Evolutionary conservation across 2,329 filamentous ascomycete genomes (phyloP).

Genomic region (Fusarium vanettenii): DNA sequence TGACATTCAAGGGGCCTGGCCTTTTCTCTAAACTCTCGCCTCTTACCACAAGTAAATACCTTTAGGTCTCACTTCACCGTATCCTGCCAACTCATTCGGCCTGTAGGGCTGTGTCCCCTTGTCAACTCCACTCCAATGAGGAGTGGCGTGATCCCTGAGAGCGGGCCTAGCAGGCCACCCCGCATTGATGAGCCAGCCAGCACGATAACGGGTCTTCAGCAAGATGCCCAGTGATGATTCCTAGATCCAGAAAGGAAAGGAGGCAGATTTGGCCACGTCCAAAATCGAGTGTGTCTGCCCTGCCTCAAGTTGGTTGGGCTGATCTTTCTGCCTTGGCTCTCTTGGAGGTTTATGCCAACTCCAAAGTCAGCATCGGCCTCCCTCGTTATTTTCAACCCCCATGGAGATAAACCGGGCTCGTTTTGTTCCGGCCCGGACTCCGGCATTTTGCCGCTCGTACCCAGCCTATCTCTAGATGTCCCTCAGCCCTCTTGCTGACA

Average conservation of each 20-base stretch:
- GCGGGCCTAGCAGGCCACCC: not conserved
- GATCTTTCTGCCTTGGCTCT: not conserved
- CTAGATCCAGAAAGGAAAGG: not conserved
- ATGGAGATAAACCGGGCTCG: not conserved
- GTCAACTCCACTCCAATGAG: not conserved
- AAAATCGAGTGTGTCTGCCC: not conserved
- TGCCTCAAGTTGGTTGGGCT: not conserved
- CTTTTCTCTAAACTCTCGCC: not conserved
- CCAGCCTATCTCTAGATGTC: not conserved
- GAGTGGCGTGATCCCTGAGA: not conserved
- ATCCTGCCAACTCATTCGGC: not conserved
- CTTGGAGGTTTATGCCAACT: not conserved
- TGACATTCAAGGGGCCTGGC: not conserved
- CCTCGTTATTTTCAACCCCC: not conserved
- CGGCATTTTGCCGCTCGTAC: not conserved
- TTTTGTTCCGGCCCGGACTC: not conserved
- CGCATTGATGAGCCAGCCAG: not conserved
- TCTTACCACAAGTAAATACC: not conserved
- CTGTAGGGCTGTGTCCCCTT: not conserved
- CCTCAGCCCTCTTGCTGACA: not conserved
- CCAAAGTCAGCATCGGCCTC: not conserved
- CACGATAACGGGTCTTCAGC: not conserved
- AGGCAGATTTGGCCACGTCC: not conserved
- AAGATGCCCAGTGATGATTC: not conserved
- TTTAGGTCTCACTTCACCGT: accelerated